Evolutionary conservation across 169 alveolate species (phyloP).

Genomic region (Ichthyophthirius multifiliis): DNA sequence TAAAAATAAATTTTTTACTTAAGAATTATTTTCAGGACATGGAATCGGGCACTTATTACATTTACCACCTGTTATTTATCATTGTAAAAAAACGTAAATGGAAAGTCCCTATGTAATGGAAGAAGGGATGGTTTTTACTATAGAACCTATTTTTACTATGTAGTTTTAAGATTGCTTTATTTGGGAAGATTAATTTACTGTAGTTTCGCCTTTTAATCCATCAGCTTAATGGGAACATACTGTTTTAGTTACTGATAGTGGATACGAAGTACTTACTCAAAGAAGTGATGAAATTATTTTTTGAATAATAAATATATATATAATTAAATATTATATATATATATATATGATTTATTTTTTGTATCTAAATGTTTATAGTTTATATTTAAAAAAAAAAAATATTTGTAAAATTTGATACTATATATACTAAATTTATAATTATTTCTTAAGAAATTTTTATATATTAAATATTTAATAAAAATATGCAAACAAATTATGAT

Average conservation of each 20-base stretch:
- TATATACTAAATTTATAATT: no score
- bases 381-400: no score
- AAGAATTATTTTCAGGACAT: slow-evolving; percentile 91
- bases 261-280: slow-evolving; percentile 85
- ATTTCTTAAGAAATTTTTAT: no score
- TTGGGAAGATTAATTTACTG: slow-evolving; percentile 94
- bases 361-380: no score
- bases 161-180: slow-evolving; percentile 66
- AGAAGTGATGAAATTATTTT: slow-evolving; percentile 23
- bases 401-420: no score
- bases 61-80: slow-evolving; percentile 88
- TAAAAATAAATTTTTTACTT: slow-evolving; percentile 78
- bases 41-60: slow-evolving; percentile 92
- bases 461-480: no score
- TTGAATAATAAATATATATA: no score
- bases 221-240: slow-evolving; percentile 93
- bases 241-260: slow-evolving; percentile 81
- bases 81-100: slow-evolving; percentile 40
- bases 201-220: slow-evolving; percentile 82
- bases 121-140: slow-evolving; percentile 84
- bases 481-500: no score
- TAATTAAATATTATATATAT: no score
- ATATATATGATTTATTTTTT: no score
- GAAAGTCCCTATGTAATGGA: slow-evolving; percentile 58
- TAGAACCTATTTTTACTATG: slow-evolving; percentile 91